Percentiles rank a stretch among this genome's conserved stretches.
phyloP scores from a whole-genome alignment of 2,329 filamentous ascomycete genomes.

The Pyrenochaeta sp. region DNA sequence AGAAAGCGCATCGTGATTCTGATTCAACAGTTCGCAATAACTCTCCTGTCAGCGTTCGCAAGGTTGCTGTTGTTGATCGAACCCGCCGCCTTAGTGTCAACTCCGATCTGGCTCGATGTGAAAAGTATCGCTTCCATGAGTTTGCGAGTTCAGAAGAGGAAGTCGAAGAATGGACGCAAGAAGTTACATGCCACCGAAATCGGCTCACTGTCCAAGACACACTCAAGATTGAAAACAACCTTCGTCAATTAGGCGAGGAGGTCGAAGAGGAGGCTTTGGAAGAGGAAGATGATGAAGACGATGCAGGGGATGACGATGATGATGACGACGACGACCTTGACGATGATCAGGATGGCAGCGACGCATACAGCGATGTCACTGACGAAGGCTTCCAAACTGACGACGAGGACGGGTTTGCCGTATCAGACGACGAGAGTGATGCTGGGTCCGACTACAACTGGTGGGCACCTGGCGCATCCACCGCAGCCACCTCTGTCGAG shows the following conservation, averaged over 20 bases:
- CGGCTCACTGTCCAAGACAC: conserved; percentile 91
- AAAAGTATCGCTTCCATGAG: conserved; percentile 78
- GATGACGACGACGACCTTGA: conserved; percentile 56
- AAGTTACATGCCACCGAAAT: conserved; percentile 67
- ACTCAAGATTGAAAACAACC: conserved; percentile 85
- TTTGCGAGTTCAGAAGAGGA: conserved; percentile 87
- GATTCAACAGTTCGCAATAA: conserved; percentile 60
- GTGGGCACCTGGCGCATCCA: conserved; percentile 64
- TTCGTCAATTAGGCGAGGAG: conserved; percentile 85
- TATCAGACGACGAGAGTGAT: conserved; percentile 73
- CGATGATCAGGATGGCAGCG: conserved; percentile 57
- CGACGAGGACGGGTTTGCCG: conserved; percentile 76
- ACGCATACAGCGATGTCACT: conserved; percentile 50
- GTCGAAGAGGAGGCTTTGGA: conserved; percentile 87
- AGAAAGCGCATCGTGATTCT: conserved; percentile 56
- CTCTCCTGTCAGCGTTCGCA: conserved; percentile 56
- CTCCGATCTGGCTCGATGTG: conserved; percentile 60
- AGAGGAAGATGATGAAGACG: conserved; percentile 58
- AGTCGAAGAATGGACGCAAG: conserved; percentile 91
- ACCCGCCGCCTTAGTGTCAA: conserved; percentile 47
- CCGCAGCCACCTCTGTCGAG: conserved; percentile 62
- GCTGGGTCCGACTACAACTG: conserved; percentile 71
- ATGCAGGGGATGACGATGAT: conserved; percentile 54
- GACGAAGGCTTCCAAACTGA: conserved; percentile 83
- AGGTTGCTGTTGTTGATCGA: conserved; percentile 41